These are phyloP conservation scores for Trichophaea hybrida DNA, from an alignment of 2,329 filamentous ascomycete species.

Conservation along the genomic window DNA sequence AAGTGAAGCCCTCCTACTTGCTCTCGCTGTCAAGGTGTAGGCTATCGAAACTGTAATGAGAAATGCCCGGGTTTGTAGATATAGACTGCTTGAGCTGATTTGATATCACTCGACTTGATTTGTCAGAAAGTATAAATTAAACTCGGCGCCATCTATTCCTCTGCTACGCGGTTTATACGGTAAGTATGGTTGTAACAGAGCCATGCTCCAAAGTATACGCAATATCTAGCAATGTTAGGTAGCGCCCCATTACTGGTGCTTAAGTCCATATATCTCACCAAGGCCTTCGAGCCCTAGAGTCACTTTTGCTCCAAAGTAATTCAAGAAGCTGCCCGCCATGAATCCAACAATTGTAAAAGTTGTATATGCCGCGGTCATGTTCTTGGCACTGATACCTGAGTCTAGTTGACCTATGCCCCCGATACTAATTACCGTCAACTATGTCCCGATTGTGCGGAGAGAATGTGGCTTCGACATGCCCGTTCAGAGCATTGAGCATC, in stretches of 20 bases:
- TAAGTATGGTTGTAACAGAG: slow-evolving; percentile 38
- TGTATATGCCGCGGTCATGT: slow-evolving; percentile 36
- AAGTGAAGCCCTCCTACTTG: no score
- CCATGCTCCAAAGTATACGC: slow-evolving; percentile 38
- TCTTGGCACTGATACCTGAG: slow-evolving; percentile 16
- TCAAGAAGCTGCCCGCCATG: slow-evolving; percentile 62
- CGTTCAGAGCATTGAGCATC: slow-evolving; percentile 5
- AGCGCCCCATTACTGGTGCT: background rate
- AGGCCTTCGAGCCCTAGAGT: slow-evolving; percentile 59
- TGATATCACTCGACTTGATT: no score
- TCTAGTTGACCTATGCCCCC: slow-evolving; percentile 19
- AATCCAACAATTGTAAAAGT: slow-evolving; percentile 48
- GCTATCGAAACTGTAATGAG: no score
- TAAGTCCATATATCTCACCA: slow-evolving; percentile 39
- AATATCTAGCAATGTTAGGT: slow-evolving; percentile 45
- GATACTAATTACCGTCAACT: slow-evolving; percentile 4
- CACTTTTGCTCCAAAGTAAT: slow-evolving; percentile 47
- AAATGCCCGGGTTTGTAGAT: no score
- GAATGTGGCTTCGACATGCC: slow-evolving; percentile 9
- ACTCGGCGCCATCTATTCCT: no score
- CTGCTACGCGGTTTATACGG: no score
- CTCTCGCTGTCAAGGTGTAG: no score
- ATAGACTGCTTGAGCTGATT: no score
- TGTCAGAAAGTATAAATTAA: no score
- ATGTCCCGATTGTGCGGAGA: no score